Evolutionary conservation across 148 eudicot species (phyloP).

Genomic region (Tetragonia tetragonoides): DNA sequence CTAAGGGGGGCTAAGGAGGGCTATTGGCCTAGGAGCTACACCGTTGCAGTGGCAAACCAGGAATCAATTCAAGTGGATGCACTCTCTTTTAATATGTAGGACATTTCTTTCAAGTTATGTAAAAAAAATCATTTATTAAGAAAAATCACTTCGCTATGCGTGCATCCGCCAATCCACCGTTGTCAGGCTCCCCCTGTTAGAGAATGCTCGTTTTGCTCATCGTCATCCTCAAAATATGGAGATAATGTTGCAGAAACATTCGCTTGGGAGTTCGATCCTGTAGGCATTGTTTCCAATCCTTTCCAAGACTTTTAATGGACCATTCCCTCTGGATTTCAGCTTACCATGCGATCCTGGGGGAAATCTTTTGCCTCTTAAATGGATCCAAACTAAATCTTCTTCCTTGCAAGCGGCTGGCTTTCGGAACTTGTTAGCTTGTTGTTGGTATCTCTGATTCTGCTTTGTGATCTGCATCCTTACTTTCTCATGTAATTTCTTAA

Average conservation of each 20-base stretch:
- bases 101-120: too few species aligned
- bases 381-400: neutral
- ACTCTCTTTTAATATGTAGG: too few species aligned
- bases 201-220: neutral
- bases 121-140: too few species aligned
- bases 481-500: neutral
- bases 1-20: too few species aligned
- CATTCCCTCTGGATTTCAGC: neutral
- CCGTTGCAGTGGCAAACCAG: too few species aligned
- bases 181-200: too few species aligned
- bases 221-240: neutral
- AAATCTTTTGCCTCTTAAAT: neutral
- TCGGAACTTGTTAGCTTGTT: neutral
- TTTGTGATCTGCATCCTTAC: neutral
- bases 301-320: neutral
- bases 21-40: too few species aligned
- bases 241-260: neutral
- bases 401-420: neutral
- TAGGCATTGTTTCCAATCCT: neutral
- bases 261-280: neutral
- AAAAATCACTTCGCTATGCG: too few species aligned
- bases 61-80: too few species aligned
- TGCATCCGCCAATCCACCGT: too few species aligned
- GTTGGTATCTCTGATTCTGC: neutral
- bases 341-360: neutral